Percentiles rank a stretch among this genome's conserved stretches.
Conservation (phyloP, 1,284 basidiomycete species). For the Cystobasidium sp. region DNA sequence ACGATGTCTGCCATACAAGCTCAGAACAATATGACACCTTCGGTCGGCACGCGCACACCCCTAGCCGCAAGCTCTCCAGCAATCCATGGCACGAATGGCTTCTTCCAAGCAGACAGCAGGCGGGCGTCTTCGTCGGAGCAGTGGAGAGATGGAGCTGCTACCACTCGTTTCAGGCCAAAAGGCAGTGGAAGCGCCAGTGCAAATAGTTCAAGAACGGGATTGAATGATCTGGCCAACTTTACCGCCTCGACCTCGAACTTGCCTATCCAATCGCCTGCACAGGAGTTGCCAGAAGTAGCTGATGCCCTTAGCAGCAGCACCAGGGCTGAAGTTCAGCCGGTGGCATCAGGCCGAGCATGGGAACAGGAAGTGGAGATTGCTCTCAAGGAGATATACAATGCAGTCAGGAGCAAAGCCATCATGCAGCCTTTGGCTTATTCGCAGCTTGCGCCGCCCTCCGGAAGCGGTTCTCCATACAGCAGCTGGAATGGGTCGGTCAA, state of each 20-base stretch:
- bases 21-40: slow-evolving; percentile 57
- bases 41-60: slow-evolving; percentile 17
- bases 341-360: slow-evolving; percentile 61
- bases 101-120: slow-evolving; percentile 7
- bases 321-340: neutral
- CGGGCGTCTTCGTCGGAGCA: slow-evolving; percentile 2
- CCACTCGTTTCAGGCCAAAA: slow-evolving; percentile 25
- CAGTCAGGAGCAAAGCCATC: slow-evolving; percentile 88
- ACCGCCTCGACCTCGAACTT: slow-evolving; percentile 25
- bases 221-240: slow-evolving; percentile 26
- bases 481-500: slow-evolving; percentile 47
- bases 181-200: slow-evolving; percentile 38
- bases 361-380: slow-evolving; percentile 80
- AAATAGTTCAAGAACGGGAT: slow-evolving; percentile 24
- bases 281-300: neutral
- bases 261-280: slow-evolving; percentile 4
- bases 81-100: slow-evolving; percentile 14
- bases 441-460: slow-evolving; percentile 31
- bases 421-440: slow-evolving; percentile 69
- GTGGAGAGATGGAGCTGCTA: slow-evolving; percentile 12
- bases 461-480: slow-evolving; percentile 49
- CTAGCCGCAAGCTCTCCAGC: slow-evolving; percentile 11
- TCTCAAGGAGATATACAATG: slow-evolving; percentile 93
- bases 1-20: slow-evolving; percentile 82
- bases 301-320: neutral